Evolutionary conservation across 2,329 filamentous ascomycete species (phyloP).

Genomic region (Ophiostoma perfectum): DNA sequence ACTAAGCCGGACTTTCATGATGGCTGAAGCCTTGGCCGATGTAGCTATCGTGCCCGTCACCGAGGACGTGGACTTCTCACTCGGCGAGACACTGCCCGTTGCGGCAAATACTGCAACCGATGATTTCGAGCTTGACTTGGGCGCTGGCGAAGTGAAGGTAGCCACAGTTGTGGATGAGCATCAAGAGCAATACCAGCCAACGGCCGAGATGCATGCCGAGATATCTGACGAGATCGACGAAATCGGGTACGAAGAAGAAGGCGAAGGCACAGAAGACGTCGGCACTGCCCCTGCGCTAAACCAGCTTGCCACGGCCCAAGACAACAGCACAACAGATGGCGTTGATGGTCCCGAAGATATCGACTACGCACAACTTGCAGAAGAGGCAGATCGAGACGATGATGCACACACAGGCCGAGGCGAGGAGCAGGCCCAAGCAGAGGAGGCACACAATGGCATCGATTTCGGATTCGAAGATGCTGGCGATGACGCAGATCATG

Average conservation of each 20-base stretch:
- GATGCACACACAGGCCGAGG: conserved; percentile 16
- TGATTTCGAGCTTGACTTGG: conserved; percentile 33
- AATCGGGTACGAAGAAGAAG: conserved; percentile 36
- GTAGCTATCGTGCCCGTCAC: conserved; percentile 18
- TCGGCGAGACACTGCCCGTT: conserved; percentile 23
- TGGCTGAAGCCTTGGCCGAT: conserved; percentile 26
- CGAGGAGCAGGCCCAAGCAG: neutral
- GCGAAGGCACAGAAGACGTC: neutral
- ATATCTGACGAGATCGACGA: conserved; percentile 31
- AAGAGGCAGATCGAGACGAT: neutral
- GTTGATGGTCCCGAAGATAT: neutral
- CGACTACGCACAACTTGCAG: conserved; percentile 20
- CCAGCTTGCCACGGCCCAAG: neutral
- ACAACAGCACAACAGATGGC: neutral
- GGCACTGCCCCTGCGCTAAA: neutral
- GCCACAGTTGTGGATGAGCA: conserved; percentile 6
- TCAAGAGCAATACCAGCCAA: conserved; percentile 12
- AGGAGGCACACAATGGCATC: conserved; percentile 16
- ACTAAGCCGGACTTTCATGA: conserved; percentile 11
- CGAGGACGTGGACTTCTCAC: conserved; percentile 28
- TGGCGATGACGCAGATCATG: conserved; percentile 3
- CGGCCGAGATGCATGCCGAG: neutral
- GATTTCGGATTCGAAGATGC: conserved; percentile 22
- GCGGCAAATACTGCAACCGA: conserved; percentile 28
- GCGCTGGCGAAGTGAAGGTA: conserved; percentile 26